Evolutionary conservation across 148 eudicot genomes (phyloP).

Genomic region (Simmondsia chinensis): DNA sequence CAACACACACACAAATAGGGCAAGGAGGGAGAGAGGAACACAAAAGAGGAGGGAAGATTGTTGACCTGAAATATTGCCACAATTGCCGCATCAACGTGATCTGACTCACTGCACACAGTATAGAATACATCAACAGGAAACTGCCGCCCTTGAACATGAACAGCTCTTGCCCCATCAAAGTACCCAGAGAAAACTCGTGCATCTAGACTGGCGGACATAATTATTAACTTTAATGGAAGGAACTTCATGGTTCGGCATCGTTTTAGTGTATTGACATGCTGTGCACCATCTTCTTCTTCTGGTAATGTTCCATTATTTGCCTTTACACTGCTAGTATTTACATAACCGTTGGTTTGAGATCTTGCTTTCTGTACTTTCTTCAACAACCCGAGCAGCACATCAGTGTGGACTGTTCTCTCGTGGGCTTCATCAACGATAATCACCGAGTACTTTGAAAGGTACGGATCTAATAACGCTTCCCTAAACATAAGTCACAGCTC

Average conservation of each 20-base stretch:
- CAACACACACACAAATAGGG: too few relatives aligned
- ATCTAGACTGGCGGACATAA: conserved; percentile 99
- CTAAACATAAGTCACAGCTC: conserved; percentile 33
- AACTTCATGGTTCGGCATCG: conserved; percentile 28
- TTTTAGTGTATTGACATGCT: conserved; percentile 18
- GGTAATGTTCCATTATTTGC: conserved; percentile 13
- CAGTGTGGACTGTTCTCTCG: conserved; percentile 96
- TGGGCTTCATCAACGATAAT: conserved; percentile 95
- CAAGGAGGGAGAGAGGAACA: too few relatives aligned
- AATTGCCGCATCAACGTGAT: conserved; percentile 79
- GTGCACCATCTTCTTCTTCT: conserved; percentile 27
- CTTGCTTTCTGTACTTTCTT: conserved; percentile 75
- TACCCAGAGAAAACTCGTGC: conserved; percentile 78
- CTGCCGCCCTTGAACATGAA: conserved; percentile 90
- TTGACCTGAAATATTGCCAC: conserved; percentile 87
- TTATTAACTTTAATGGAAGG: conserved; percentile 66
- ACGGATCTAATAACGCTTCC: conserved; percentile 92
- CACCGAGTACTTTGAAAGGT: conserved; percentile 77
- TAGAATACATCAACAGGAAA: conserved; percentile 83
- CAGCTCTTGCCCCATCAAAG: conserved; percentile 82
- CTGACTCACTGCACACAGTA: conserved; percentile 66
- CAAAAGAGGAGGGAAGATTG: conserved; percentile 1
- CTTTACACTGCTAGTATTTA: conserved; percentile 18
- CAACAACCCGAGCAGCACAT: conserved; percentile 87
- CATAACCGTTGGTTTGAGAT: conserved; percentile 22